Evolutionary conservation across 1,284 basidiomycete species (phyloP).

Genomic region (Fomitiporia mediterranea): DNA sequence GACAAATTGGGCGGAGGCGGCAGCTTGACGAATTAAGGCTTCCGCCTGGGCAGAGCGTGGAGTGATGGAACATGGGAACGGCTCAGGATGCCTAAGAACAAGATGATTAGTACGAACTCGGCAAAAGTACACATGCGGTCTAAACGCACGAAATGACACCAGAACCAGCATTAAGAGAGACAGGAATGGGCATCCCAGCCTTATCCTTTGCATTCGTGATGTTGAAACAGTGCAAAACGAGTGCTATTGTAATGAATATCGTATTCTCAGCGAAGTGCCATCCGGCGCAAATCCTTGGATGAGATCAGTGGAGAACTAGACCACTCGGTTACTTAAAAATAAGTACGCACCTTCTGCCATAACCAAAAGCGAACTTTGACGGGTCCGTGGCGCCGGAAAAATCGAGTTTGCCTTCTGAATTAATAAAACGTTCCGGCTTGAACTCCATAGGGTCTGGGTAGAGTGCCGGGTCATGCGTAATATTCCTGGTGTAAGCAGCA

Average conservation of each 20-base stretch:
- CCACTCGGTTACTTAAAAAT: background rate
- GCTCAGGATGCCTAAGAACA: conserved; percentile 6
- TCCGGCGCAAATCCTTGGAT: conserved; percentile 20
- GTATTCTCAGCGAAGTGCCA: conserved; percentile 15
- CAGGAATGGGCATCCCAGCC: conserved; percentile 7
- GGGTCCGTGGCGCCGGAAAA: conserved; percentile 8
- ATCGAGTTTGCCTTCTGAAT: conserved; percentile 4
- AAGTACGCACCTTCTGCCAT: conserved; percentile 13
- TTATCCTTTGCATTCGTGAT: conserved; percentile 10
- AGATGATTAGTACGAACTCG: background rate
- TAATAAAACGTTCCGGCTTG: conserved; percentile 14
- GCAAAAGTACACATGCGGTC: background rate
- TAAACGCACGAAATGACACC: conserved; percentile 13
- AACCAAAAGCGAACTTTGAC: conserved; percentile 6
- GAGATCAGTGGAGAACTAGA: background rate
- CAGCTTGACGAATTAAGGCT: conserved; percentile 9
- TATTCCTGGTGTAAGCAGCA: conserved; percentile 17
- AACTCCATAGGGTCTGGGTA: conserved; percentile 14
- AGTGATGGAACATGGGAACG: conserved; percentile 11
- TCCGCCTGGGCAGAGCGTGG: conserved; percentile 9
- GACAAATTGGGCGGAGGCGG: background rate
- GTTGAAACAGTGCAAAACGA: conserved; percentile 2
- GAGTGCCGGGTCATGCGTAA: conserved; percentile 11
- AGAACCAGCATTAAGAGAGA: conserved; percentile 1
- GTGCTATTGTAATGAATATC: conserved; percentile 12